phyloP scores from a whole-genome alignment of 2,329 filamentous ascomycete genomes.

The Fusarium siculi region DNA sequence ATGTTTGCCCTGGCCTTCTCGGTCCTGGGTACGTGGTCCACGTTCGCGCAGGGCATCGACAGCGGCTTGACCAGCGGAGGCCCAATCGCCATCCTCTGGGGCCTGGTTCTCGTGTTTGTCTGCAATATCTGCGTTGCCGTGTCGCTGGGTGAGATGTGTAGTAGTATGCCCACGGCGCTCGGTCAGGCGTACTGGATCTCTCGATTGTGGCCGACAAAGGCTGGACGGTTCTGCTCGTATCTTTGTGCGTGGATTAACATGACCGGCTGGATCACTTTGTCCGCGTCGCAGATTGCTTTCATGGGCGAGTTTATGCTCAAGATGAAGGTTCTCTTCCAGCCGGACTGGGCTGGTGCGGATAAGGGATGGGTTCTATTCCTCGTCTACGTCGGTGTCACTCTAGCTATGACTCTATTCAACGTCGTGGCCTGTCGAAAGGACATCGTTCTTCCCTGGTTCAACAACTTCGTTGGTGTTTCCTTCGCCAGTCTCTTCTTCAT shows the following conservation, averaged over 20 bases:
- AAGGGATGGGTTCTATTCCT: slow-evolving; percentile 66
- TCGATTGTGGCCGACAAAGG: slow-evolving; percentile 49
- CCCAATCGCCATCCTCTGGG: slow-evolving; percentile 65
- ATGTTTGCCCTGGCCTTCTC: slow-evolving; percentile 68
- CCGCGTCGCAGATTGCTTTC: slow-evolving; percentile 66
- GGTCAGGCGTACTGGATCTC: slow-evolving; percentile 68
- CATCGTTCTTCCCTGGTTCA: slow-evolving; percentile 58
- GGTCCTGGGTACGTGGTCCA: slow-evolving; percentile 68
- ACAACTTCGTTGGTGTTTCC: slow-evolving; percentile 65
- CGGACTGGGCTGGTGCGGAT: slow-evolving; percentile 56
- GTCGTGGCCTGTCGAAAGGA: slow-evolving; percentile 60
- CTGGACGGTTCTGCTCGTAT: slow-evolving; percentile 63
- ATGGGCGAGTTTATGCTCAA: slow-evolving; percentile 67
- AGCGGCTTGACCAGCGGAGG: slow-evolving; percentile 66
- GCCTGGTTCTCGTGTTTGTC: slow-evolving; percentile 61
- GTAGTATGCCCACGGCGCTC: slow-evolving; percentile 68
- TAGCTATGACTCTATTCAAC: slow-evolving; percentile 61
- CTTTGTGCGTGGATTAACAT: slow-evolving; percentile 70
- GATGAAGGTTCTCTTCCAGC: slow-evolving; percentile 65
- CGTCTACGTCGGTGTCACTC: slow-evolving; percentile 62
- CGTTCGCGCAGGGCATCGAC: slow-evolving; percentile 60
- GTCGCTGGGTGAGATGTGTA: slow-evolving; percentile 66
- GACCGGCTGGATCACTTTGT: slow-evolving; percentile 68
- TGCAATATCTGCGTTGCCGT: slow-evolving; percentile 65
- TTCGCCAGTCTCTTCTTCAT: slow-evolving; percentile 64